A percentile compares a stretch with the other conserved stretches of the same genome.
Conservation (phyloP, 805 yeast species). For the Pichia thaimueangensis region DNA sequence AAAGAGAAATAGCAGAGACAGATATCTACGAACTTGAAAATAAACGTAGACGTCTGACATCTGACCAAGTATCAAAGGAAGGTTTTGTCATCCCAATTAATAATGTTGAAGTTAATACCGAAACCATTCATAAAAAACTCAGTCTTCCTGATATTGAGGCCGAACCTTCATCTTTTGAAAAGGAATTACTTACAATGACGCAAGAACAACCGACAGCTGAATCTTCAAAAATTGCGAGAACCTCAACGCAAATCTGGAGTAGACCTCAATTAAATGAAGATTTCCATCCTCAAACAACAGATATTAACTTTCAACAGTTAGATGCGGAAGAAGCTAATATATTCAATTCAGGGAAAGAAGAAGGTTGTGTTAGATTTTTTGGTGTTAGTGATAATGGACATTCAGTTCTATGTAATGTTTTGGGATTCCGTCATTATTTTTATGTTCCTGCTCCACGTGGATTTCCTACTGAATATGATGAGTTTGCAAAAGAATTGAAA, state of each 20-base stretch:
- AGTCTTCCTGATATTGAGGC: conserved; percentile 23
- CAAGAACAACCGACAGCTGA: conserved; percentile 24
- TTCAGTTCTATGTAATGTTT: conserved; percentile 83
- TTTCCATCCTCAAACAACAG: conserved; percentile 43
- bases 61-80: conserved; percentile 13
- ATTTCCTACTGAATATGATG: conserved; percentile 49
- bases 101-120: conserved; percentile 18
- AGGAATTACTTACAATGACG: conserved; percentile 42
- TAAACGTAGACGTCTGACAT: conserved; percentile 11
- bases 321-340: conserved; percentile 80
- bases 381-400: conserved; percentile 89
- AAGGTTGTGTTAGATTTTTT: conserved; percentile 71
- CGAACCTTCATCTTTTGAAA: conserved; percentile 46
- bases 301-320: conserved; percentile 78
- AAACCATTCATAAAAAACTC: conserved; percentile 25
- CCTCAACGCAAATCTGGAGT: conserved; percentile 34
- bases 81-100: conserved; percentile 29
- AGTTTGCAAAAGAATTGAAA: conserved; percentile 41
- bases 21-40: conserved; percentile 11
- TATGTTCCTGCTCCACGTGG: conserved; percentile 88
- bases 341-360: conserved; percentile 33
- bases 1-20: conserved; percentile 2
- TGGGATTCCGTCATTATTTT: conserved; percentile 83
- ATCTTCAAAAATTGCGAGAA: conserved; percentile 8
- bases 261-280: conserved; percentile 49